Evolutionary conservation across 1,284 basidiomycete genomes (phyloP).

Genomic region (Pseudozyma sp.): DNA sequence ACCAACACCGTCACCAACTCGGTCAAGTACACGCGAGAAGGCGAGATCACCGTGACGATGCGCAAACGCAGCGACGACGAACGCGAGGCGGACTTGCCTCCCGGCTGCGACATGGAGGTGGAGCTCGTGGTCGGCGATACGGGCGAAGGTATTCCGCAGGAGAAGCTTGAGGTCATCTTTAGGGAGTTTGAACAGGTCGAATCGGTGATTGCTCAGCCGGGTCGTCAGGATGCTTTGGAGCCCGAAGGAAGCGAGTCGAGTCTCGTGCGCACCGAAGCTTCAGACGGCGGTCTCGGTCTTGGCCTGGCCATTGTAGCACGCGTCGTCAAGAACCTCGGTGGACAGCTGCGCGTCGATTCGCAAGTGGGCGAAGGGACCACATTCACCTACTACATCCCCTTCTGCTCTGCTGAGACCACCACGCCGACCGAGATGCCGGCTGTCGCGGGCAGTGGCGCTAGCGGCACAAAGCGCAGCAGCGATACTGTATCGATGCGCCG

Average conservation of each 20-base stretch:
- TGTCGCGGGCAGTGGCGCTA: constrained; percentile 17
- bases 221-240: constrained; percentile 21
- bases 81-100: constrained; percentile 36
- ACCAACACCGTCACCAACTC: constrained; percentile 87
- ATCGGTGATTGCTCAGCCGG: constrained; percentile 68
- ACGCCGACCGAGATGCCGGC: constrained; percentile 34
- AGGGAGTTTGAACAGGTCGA: constrained; percentile 87
- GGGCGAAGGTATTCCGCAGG: constrained; percentile 79
- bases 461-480: constrained; percentile 25
- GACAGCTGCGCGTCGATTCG: constrained; percentile 83
- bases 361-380: constrained; percentile 77
- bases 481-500: constrained; percentile 45
- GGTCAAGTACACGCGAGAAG: constrained; percentile 77
- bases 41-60: constrained; percentile 78
- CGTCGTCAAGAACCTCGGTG: constrained; percentile 83
- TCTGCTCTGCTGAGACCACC: constrained; percentile 66
- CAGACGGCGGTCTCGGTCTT: constrained; percentile 72
- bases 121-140: constrained; percentile 83
- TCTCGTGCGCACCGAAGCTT: constrained; percentile 29
- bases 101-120: constrained; percentile 72
- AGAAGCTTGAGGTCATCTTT: constrained; percentile 84
- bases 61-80: constrained; percentile 64
- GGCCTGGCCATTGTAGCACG: constrained; percentile 84
- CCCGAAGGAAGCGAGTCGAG: constrained; percentile 25
- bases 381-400: constrained; percentile 79